A percentile compares a stretch with the other conserved stretches of the same genome.
These are phyloP conservation scores for Apiotrichum gamsii DNA, from an alignment of 1,284 basidiomycete genomes.

Conservation along the genomic window DNA sequence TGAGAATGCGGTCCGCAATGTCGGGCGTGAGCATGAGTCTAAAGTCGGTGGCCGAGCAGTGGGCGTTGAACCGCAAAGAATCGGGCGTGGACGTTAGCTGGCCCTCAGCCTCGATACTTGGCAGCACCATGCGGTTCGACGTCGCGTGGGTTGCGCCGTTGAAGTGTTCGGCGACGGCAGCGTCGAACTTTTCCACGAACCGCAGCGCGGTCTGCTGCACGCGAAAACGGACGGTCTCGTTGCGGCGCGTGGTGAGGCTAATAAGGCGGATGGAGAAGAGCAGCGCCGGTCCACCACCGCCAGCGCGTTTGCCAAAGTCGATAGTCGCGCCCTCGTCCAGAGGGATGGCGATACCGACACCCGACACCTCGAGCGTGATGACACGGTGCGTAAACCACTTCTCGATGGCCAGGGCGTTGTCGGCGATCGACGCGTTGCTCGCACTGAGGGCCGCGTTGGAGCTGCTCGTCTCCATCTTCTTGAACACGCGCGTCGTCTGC, in stretches of 20 bases:
- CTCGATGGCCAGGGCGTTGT: slow-evolving; percentile 5
- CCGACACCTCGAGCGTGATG: slow-evolving; percentile 59
- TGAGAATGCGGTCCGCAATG: slow-evolving; percentile 70
- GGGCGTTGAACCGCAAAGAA: slow-evolving; percentile 59
- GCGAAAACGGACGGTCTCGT: slow-evolving; percentile 68
- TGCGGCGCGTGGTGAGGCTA: slow-evolving; percentile 63
- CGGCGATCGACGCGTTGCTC: neutral
- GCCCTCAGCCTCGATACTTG: slow-evolving; percentile 68
- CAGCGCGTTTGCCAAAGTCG: slow-evolving; percentile 53
- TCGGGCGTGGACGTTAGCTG: slow-evolving; percentile 57
- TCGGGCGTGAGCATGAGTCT: slow-evolving; percentile 75
- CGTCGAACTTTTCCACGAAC: slow-evolving; percentile 76
- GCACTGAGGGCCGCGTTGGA: neutral
- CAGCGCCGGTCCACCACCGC: slow-evolving; percentile 62
- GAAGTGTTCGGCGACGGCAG: slow-evolving; percentile 64
- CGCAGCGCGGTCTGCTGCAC: slow-evolving; percentile 72
- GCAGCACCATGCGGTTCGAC: slow-evolving; percentile 59
- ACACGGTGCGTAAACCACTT: slow-evolving; percentile 64
- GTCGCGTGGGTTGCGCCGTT: slow-evolving; percentile 59
- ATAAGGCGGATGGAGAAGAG: slow-evolving; percentile 71
- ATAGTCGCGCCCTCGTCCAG: slow-evolving; percentile 37
- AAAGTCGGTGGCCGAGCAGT: slow-evolving; percentile 76
- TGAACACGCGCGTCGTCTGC: slow-evolving; percentile 63
- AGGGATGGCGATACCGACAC: slow-evolving; percentile 80
- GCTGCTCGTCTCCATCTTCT: slow-evolving; percentile 35